A percentile compares a stretch with the other conserved stretches of the same genome.
phyloP scores from a whole-genome alignment of 352 stramenopile species.

The Halophytophthora batemanensis region DNA sequence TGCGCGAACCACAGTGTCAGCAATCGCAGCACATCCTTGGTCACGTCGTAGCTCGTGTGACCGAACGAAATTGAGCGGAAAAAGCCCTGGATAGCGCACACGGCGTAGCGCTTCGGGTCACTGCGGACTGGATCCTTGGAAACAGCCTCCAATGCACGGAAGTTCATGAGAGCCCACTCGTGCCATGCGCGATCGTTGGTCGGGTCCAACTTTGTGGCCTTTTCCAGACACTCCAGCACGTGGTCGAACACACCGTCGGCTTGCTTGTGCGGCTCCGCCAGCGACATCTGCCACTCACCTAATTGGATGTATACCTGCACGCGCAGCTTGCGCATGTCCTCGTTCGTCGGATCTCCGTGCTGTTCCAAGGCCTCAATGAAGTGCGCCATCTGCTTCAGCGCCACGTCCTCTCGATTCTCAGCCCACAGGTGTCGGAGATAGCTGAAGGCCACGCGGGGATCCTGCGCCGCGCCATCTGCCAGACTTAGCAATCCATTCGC shows the following conservation, averaged over 20 bases:
- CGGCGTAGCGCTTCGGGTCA: constrained; percentile 78
- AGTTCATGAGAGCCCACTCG: constrained; percentile 98
- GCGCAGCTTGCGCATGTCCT: constrained; percentile 72
- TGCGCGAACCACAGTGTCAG: constrained; percentile 99
- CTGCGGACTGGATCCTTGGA: constrained; percentile 45
- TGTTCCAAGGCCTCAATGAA: constrained; percentile 84
- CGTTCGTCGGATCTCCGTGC: constrained; percentile 49
- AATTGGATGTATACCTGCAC: constrained; percentile 86
- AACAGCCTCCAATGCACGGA: constrained; percentile 74
- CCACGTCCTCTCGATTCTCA: constrained; percentile 79
- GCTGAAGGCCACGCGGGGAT: constrained; percentile 77
- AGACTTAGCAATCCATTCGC: constrained; percentile 53
- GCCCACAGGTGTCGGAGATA: constrained; percentile 83
- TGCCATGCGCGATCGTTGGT: constrained; percentile 98
- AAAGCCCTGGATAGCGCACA: constrained; percentile 97
- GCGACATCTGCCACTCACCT: constrained; percentile 82
- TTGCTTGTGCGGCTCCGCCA: constrained; percentile 71
- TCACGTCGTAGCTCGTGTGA: constrained; percentile 89
- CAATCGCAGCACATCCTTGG: constrained; percentile 98
- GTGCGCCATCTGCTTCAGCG: constrained; percentile 78
- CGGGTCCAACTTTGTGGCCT: constrained; percentile 75
- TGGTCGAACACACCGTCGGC: constrained; percentile 66
- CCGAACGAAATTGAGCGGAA: constrained; percentile 97
- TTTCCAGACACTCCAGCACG: constrained; percentile 79
- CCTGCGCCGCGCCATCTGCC: constrained; percentile 62